These are phyloP conservation scores for Rhynchospora pubera DNA, from an alignment of 176 grass and related monocot species.

Conservation along the genomic window DNA sequence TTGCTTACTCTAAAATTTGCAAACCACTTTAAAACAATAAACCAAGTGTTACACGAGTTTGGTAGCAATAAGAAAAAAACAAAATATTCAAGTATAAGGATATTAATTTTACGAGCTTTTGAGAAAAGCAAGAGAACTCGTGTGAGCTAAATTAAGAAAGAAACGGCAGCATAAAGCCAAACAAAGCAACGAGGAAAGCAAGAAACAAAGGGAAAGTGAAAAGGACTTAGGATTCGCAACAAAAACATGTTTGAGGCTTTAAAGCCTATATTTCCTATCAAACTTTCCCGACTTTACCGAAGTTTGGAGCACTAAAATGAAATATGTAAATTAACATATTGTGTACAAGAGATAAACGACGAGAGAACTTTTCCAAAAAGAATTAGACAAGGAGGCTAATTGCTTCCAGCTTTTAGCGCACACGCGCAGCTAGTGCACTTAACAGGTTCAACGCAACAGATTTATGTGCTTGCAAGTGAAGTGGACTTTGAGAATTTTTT, in stretches of 20 bases:
- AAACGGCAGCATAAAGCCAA: constrained; percentile 19
- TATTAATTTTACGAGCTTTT: not conserved
- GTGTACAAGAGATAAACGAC: constrained; percentile 9
- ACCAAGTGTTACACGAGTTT: not conserved
- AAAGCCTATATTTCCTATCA: constrained; percentile 25
- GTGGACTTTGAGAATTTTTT: not conserved
- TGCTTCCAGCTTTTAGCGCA: constrained; percentile 22
- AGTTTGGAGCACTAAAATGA: not conserved
- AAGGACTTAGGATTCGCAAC: constrained; percentile 17
- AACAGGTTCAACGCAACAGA: not conserved
- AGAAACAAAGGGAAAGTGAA: constrained; percentile 30
- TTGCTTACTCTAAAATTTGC: not conserved
- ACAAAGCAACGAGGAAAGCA: constrained; percentile 19
- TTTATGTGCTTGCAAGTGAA: not conserved
- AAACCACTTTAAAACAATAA: not conserved
- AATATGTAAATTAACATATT: not conserved
- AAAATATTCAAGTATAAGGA: not conserved
- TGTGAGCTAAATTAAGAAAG: constrained; percentile 1
- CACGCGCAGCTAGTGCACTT: constrained; percentile 9
- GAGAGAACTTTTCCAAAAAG: constrained; percentile 39
- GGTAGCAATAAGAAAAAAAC: not conserved
- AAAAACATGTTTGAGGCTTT: not conserved
- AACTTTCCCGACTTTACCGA: constrained; percentile 19
- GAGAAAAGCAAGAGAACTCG: constrained; percentile 26
- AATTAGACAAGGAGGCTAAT: constrained; percentile 36